These are phyloP conservation scores for Xylariaceae sp. DNA, from an alignment of 2,329 filamentous ascomycete genomes.

Conservation along the genomic window DNA sequence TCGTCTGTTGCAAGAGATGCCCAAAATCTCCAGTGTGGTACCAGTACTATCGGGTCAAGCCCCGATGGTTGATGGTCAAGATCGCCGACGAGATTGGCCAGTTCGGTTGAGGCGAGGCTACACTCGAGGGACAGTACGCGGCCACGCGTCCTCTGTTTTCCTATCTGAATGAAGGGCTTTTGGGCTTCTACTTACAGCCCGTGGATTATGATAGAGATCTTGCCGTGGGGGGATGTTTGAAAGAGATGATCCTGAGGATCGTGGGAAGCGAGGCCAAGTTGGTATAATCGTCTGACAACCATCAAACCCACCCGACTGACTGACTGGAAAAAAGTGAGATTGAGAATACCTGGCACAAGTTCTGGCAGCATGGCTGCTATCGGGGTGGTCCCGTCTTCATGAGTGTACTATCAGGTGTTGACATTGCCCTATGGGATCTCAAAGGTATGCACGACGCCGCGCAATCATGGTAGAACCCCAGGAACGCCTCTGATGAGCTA, in stretches of 20 bases:
- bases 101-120: conserved; percentile 69
- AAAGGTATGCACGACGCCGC: conserved; percentile 42
- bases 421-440: conserved; percentile 75
- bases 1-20: conserved; percentile 39
- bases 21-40: conserved; percentile 59
- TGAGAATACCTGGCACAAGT: conserved; percentile 73
- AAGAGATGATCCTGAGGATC: conserved; percentile 42
- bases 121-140: conserved; percentile 58
- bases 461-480: not conserved
- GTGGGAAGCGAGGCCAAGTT: conserved; percentile 66
- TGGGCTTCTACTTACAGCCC: not conserved
- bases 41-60: conserved; percentile 64
- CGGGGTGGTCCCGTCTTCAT: conserved; percentile 74
- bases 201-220: conserved; percentile 39
- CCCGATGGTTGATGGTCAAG: conserved; percentile 74
- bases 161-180: not conserved
- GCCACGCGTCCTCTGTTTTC: not conserved
- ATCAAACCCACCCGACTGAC: not conserved
- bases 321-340: conserved; percentile 53
- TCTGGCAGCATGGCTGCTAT: conserved; percentile 68
- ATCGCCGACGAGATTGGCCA: conserved; percentile 61
- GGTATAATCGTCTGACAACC: conserved; percentile 13
- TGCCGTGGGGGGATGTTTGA: conserved; percentile 67
- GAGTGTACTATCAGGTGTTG: conserved; percentile 70
- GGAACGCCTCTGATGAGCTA: not conserved